Evolutionary conservation across 257 asterid species (phyloP).

Genomic region (Fraxinus quadrangulata): DNA sequence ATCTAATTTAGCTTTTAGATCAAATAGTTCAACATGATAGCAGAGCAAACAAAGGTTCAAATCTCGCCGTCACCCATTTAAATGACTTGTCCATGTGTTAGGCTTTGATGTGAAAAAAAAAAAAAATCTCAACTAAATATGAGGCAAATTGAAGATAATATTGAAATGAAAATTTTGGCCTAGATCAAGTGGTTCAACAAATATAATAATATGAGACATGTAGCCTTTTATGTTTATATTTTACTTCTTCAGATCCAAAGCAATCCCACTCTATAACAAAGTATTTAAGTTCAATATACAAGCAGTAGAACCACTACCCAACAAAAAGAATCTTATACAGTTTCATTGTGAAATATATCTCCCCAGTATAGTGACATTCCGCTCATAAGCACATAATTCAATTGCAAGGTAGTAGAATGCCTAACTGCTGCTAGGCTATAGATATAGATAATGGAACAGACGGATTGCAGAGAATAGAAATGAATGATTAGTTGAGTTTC

Average conservation of each 20-base stretch:
- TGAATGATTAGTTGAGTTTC: conserved; percentile 1
- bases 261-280: not conserved
- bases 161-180: not conserved
- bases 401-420: not conserved
- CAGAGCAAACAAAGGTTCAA: not conserved
- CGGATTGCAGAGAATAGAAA: conserved; percentile 2
- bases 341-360: conserved; percentile 15
- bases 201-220: conserved; percentile 4
- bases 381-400: conserved; percentile 15
- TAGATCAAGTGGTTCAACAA: not conserved
- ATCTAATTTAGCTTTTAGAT: not conserved
- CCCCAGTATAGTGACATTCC: conserved; percentile 15
- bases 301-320: conserved; percentile 9
- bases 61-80: not conserved
- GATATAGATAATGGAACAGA: conserved; percentile 14
- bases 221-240: conserved; percentile 2
- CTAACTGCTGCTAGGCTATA: conserved; percentile 7
- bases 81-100: not conserved
- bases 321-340: not conserved
- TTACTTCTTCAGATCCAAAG: conserved; percentile 26
- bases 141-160: not conserved
- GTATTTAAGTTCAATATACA: conserved; percentile 3
- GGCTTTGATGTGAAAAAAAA: not conserved
- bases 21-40: not conserved
- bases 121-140: not conserved